phyloP scores from a whole-genome alignment of 352 stramenopile species.

The Pythium sp. region DNA sequence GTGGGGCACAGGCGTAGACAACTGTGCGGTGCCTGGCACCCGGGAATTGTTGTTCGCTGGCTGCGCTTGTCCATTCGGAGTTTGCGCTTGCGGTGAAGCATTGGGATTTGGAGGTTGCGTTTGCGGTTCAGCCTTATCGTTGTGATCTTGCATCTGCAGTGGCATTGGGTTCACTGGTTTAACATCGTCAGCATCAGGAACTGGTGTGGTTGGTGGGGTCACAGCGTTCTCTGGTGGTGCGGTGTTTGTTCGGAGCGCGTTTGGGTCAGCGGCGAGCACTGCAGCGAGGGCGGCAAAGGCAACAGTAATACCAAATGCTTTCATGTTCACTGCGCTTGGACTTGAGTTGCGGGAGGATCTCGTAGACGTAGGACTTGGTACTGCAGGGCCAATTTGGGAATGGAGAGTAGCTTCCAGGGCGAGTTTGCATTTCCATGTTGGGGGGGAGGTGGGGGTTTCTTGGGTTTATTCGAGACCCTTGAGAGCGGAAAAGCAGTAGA shows the following conservation, averaged over 20 bases:
- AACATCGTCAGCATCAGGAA: background rate
- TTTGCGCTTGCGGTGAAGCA: background rate
- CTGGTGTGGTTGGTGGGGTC: background rate
- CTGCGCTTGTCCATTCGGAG: background rate
- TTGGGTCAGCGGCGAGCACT: constrained; percentile 1
- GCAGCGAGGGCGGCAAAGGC: constrained; percentile 15
- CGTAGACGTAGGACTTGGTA: background rate
- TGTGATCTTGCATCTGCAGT: background rate
- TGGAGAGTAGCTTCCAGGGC: background rate
- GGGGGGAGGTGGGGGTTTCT: no score
- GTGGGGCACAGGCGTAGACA: constrained; percentile 1
- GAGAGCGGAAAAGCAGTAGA: background rate
- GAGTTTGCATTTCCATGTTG: background rate
- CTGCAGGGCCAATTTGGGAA: background rate
- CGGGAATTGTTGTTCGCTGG: background rate
- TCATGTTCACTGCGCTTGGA: constrained; percentile 16
- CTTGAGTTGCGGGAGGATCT: background rate
- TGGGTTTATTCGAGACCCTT: background rate
- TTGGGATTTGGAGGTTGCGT: background rate
- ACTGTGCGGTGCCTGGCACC: background rate
- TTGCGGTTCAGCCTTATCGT: background rate
- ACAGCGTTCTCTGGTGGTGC: background rate
- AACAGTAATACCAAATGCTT: constrained; percentile 20
- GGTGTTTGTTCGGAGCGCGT: background rate
- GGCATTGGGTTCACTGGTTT: background rate